These are phyloP conservation scores for Paraconiothyrium brasiliense DNA, from an alignment of 2,329 filamentous ascomycete genomes.

Conservation along the genomic window DNA sequence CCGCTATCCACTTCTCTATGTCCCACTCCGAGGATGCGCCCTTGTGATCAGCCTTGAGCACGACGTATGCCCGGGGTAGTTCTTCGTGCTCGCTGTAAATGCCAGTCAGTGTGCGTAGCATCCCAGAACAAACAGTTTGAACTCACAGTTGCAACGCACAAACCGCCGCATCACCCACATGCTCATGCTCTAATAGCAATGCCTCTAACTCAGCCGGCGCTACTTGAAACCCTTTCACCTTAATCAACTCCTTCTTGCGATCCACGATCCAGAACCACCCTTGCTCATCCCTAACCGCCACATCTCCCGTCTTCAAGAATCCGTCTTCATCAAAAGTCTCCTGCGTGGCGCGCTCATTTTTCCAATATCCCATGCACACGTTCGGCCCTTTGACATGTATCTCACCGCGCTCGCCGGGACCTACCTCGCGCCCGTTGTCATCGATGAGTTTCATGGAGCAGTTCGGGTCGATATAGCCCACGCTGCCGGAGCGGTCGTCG, in stretches of 20 bases:
- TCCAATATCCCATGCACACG: conserved; percentile 52
- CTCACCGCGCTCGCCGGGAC: conserved; percentile 46
- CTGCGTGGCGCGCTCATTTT: conserved; percentile 48
- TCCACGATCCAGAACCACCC: conserved; percentile 43
- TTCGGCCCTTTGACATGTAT: conserved; percentile 51
- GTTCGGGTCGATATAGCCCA: conserved; percentile 50
- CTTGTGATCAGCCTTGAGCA: conserved; percentile 39
- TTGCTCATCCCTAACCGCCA: conserved; percentile 45
- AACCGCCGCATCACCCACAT: conserved; percentile 71
- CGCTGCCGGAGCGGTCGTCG: conserved; percentile 46
- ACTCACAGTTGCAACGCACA: conserved; percentile 24
- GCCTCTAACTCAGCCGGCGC: conserved; percentile 68
- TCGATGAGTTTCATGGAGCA: conserved; percentile 51
- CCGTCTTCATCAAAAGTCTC: conserved; percentile 49
- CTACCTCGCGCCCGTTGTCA: conserved; percentile 52
- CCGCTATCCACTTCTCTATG: conserved; percentile 49
- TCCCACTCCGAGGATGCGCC: conserved; percentile 43
- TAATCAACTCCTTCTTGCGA: conserved; percentile 62
- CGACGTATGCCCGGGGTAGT: conserved; percentile 46
- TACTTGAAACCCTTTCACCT: conserved; percentile 68
- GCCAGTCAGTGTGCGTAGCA: not conserved
- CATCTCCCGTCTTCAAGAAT: conserved; percentile 47
- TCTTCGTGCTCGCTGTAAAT: conserved; percentile 31
- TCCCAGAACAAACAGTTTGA: not conserved
- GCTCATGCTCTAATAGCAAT: conserved; percentile 61